Evolutionary conservation across 2,329 filamentous ascomycete genomes (phyloP).

Genomic region (Pseudogymnoascus sp.): DNA sequence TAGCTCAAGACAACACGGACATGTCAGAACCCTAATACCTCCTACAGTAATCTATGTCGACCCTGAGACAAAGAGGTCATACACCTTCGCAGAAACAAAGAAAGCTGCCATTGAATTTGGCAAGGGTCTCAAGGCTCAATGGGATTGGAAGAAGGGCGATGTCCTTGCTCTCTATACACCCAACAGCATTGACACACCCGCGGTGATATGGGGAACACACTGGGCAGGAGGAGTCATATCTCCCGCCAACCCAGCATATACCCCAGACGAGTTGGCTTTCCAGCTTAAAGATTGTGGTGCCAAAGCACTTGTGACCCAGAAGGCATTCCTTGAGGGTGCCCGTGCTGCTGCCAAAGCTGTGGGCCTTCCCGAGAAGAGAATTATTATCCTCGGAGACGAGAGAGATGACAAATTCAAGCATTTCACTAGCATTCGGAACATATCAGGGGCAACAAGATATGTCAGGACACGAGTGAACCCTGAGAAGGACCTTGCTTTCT

Average conservation of each 20-base stretch:
- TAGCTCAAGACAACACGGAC: background rate
- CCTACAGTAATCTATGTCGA: conserved; percentile 68
- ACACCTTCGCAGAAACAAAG: conserved; percentile 65
- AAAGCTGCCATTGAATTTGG: conserved; percentile 67
- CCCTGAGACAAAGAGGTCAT: conserved; percentile 57
- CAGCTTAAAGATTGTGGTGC: conserved; percentile 75
- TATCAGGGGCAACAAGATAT: conserved; percentile 50
- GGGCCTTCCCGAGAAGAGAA: conserved; percentile 62
- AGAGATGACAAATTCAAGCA: conserved; percentile 54
- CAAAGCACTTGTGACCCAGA: conserved; percentile 68
- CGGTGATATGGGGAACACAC: conserved; percentile 67
- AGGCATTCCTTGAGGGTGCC: conserved; percentile 56
- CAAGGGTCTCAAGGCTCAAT: conserved; percentile 64
- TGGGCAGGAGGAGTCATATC: conserved; percentile 79
- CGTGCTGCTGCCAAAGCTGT: conserved; percentile 60
- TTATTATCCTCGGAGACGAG: conserved; percentile 67
- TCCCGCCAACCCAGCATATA: conserved; percentile 87
- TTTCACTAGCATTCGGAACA: conserved; percentile 63
- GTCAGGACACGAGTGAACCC: conserved; percentile 58
- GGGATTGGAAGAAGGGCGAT: conserved; percentile 76
- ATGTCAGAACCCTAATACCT: conserved; percentile 9
- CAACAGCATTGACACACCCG: conserved; percentile 77
- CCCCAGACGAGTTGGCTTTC: conserved; percentile 71
- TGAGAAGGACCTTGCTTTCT: conserved; percentile 67
- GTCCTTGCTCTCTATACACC: conserved; percentile 77